Conservation (phyloP, 139 green algal genomes). For the Tetraselmis striata region DNA sequence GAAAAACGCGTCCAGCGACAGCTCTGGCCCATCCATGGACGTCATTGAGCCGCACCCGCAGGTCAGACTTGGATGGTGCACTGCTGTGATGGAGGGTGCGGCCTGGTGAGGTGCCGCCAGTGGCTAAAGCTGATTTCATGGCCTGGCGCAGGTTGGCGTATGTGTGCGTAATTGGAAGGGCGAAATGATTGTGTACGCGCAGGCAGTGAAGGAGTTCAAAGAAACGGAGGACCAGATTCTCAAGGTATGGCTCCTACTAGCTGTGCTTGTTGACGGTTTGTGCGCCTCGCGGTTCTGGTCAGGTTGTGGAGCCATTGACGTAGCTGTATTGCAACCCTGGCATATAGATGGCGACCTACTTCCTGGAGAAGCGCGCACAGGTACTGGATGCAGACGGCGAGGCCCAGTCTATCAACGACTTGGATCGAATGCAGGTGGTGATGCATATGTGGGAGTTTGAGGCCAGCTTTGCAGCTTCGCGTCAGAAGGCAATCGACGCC, state of each 20-base stretch:
- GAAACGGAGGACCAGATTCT: background rate
- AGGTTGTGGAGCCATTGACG: too few species aligned
- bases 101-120: too few species aligned
- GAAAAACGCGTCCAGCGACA: background rate
- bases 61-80: too few species aligned
- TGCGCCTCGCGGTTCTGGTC: too few species aligned
- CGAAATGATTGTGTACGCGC: background rate
- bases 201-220: background rate
- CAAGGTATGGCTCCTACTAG: background rate
- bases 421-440: background rate
- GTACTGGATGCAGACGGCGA: background rate
- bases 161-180: background rate
- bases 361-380: background rate
- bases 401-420: background rate
- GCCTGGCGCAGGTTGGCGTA: too few species aligned
- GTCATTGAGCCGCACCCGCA: background rate
- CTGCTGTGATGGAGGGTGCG: too few species aligned
- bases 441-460: background rate
- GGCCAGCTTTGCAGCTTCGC: background rate
- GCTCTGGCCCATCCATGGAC: background rate
- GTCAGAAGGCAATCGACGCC: background rate
- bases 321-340: too few species aligned
- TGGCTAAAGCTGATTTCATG: too few species aligned
- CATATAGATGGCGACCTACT: background rate
- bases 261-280: too few species aligned